A percentile compares a stretch with the other conserved stretches of the same genome.
phyloP scores from a whole-genome alignment of 225 moss, liverwort and hornwort genomes.

The Bryum argenteum region DNA sequence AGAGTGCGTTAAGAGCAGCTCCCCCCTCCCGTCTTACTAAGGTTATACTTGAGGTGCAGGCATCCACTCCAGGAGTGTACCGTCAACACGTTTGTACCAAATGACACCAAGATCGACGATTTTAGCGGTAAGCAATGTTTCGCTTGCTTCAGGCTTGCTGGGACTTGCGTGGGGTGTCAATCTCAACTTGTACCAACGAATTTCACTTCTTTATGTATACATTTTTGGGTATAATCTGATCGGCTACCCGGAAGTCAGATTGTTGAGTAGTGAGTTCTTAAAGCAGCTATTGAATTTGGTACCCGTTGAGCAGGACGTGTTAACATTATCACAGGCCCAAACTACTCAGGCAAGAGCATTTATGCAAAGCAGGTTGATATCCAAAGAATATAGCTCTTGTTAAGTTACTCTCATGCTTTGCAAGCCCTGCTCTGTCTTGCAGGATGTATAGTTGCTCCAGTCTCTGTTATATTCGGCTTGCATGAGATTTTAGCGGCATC shows the following conservation, averaged over 20 bases:
- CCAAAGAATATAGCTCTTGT: neutral
- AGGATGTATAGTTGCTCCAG: constrained; percentile 17
- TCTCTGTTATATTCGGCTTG: constrained; percentile 1
- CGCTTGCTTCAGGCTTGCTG: neutral
- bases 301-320: constrained; percentile 63
- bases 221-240: neutral
- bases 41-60: constrained; percentile 49
- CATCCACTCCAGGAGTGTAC: constrained; percentile 95
- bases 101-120: constrained; percentile 66
- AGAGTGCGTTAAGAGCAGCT: constrained; percentile 1
- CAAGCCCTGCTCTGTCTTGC: constrained; percentile 9
- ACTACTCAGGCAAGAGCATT: constrained; percentile 95
- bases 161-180: neutral
- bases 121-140: constrained; percentile 54
- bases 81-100: constrained; percentile 87
- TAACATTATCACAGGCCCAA: constrained; percentile 84
- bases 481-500: constrained; percentile 4
- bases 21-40: neutral
- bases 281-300: constrained; percentile 24
- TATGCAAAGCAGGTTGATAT: constrained; percentile 81
- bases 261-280: neutral
- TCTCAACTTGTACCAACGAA: neutral
- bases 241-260: constrained; percentile 14
- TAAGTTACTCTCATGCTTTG: neutral
- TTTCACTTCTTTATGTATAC: neutral